phyloP scores from a whole-genome alignment of 2,329 filamentous ascomycete species.

The Talaromyces sp. region DNA sequence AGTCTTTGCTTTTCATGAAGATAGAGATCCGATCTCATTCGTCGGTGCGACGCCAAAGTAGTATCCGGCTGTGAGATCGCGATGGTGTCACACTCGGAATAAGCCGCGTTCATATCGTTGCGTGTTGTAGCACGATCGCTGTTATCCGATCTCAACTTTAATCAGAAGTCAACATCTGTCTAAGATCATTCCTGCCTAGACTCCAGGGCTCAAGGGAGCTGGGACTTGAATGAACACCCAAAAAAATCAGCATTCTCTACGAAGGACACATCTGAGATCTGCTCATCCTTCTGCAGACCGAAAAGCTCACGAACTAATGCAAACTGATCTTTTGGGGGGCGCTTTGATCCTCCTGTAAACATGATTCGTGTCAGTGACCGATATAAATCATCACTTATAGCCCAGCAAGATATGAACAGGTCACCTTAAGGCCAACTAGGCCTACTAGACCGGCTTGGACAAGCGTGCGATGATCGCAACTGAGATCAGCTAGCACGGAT shows the following conservation, averaged over 20 bases:
- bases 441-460: not conserved
- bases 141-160: not conserved
- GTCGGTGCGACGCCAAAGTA: not conserved
- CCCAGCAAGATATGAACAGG: not conserved
- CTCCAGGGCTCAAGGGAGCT: not conserved
- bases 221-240: not conserved
- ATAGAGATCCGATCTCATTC: not conserved
- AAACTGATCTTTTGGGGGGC: not conserved
- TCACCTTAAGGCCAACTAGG: not conserved
- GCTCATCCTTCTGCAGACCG: not conserved
- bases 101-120: not conserved
- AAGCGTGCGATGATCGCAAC: not conserved
- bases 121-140: not conserved
- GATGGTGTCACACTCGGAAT: not conserved
- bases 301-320: conserved; percentile 1
- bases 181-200: not conserved
- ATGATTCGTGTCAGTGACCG: conserved; percentile 1
- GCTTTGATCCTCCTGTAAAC: not conserved
- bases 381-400: not conserved
- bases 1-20: not conserved
- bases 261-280: not conserved
- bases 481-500: not conserved
- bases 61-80: not conserved
- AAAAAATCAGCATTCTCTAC: not conserved
- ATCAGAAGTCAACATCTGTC: not conserved